Conservation (phyloP, 2,329 filamentous ascomycete genomes). For the Ceratocystis colombiana region DNA sequence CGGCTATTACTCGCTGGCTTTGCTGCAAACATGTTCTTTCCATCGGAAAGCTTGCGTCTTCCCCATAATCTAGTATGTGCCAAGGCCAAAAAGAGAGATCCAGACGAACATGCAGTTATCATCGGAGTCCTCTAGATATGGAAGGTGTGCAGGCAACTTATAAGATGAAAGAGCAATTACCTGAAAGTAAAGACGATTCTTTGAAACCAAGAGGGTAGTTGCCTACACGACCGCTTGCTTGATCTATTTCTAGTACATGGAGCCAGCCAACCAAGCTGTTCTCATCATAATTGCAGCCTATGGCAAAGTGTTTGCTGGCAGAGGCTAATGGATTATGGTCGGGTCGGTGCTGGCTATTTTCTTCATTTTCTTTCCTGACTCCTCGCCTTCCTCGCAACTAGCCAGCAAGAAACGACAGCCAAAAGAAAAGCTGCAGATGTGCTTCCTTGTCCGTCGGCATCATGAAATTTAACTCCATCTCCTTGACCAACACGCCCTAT, state of each 20-base stretch:
- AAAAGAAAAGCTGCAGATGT: background rate
- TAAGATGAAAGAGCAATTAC: constrained; percentile 9
- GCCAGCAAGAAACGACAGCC: background rate
- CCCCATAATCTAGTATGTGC: background rate
- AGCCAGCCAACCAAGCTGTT: background rate
- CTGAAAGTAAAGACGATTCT: background rate
- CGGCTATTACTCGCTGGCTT: background rate
- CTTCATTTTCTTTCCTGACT: background rate
- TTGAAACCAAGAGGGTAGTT: background rate
- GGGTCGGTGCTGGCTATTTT: background rate
- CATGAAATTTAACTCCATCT: constrained; percentile 6
- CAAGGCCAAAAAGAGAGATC: background rate
- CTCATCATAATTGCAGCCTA: background rate
- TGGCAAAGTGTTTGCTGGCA: background rate
- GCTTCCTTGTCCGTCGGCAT: background rate
- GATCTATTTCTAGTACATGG: too few relatives aligned
- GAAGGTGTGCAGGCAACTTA: background rate
- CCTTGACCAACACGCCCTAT: constrained; percentile 7
- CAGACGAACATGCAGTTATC: background rate
- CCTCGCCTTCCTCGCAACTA: background rate
- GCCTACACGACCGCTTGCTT: background rate
- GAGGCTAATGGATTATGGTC: background rate
- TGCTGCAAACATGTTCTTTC: background rate
- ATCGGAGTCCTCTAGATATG: background rate
- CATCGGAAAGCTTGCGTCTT: background rate